phyloP scores from a whole-genome alignment of 23 red algal genomes.

The Gracilaria vermiculophylla region DNA sequence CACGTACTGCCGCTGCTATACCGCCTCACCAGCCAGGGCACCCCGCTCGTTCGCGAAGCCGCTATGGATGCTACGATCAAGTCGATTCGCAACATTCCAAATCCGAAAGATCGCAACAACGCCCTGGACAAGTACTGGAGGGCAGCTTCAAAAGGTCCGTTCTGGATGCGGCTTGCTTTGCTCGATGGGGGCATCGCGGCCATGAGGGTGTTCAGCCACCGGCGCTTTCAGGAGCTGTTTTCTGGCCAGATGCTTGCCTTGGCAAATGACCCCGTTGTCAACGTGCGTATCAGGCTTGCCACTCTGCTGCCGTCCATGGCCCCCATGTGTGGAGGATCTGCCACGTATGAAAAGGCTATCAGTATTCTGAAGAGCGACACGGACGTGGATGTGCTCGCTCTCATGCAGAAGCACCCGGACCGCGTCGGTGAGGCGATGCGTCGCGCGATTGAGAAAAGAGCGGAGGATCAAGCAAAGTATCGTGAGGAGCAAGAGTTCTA shows the following conservation, averaged over 20 bases:
- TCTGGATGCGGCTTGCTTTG: slow-evolving; percentile 83
- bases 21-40: slow-evolving; percentile 72
- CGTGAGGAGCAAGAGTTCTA: slow-evolving; percentile 71
- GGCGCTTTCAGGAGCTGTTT: slow-evolving; percentile 75
- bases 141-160: slow-evolving; percentile 48
- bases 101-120: slow-evolving; percentile 30
- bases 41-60: slow-evolving; percentile 63
- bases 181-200: slow-evolving; percentile 73
- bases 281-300: slow-evolving; percentile 78
- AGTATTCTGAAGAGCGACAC: slow-evolving; percentile 44
- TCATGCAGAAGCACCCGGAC: slow-evolving; percentile 41
- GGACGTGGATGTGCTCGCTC: slow-evolving; percentile 60
- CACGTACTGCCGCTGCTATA: slow-evolving; percentile 75
- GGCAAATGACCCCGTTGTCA: slow-evolving; percentile 66
- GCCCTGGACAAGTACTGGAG: slow-evolving; percentile 64
- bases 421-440: neutral
- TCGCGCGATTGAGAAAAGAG: neutral
- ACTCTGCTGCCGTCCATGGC: slow-evolving; percentile 47
- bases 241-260: slow-evolving; percentile 70
- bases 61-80: slow-evolving; percentile 71
- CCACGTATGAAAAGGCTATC: slow-evolving; percentile 37
- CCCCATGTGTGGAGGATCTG: slow-evolving; percentile 43
- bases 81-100: slow-evolving; percentile 50
- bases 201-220: slow-evolving; percentile 51
- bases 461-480: slow-evolving; percentile 28